Base-by-base conservation (phyloP, 768 basidiomycete genomes). In the Kockovaella imperatae region DNA sequence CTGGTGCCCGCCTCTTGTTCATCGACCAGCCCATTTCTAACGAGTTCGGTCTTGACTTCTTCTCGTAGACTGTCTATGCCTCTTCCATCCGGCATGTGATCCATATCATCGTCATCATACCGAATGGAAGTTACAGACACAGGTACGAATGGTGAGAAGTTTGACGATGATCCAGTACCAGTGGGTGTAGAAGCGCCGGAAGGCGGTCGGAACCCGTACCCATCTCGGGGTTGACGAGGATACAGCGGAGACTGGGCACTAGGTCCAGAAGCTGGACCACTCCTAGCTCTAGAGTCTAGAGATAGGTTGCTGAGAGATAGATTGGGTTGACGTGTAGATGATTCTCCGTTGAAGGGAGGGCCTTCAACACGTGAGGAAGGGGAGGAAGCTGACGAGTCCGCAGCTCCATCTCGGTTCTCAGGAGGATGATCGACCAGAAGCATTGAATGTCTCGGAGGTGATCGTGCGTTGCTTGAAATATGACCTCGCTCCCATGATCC, bases 181-280 rank as follows among this genome's bases (percentile, higher is more conserved):
- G 76, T 73, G 38, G 84, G 86, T 8, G 83, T 84, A 35, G 79
- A 77, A 35, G 77, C 64, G 3, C 83, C 84, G 7, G 86, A 88
- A 28, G 78, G 71, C 14, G 78, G 74, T 10, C 84, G 79, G 71
- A 88, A 88, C 46, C 87, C 87, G 70, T 87, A 87, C 44, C 84
- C 87, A 44, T 89, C 87, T 45, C 77, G 77, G 17, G 52, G 49
- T 30, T 58, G 56, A 24, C 69, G 53, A 23, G 58, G 44, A 24
- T 60, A 56, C 30, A 30, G 31, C 5, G 49, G 28, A 29, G 26
- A n/a, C 34, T 51, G 30, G 49, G 38, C 18, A 41, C 49, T 34
- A 39, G 47, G 49, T n/a, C n/a, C n/a, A n/a, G n/a, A 32, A 49
- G 42, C 25, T 44, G 41, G 10, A 45, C 43, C 5, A n/a, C 15